Evolutionary conservation across 2,329 filamentous ascomycete species (phyloP).

Genomic region (Colletotrichum zoysiae): DNA sequence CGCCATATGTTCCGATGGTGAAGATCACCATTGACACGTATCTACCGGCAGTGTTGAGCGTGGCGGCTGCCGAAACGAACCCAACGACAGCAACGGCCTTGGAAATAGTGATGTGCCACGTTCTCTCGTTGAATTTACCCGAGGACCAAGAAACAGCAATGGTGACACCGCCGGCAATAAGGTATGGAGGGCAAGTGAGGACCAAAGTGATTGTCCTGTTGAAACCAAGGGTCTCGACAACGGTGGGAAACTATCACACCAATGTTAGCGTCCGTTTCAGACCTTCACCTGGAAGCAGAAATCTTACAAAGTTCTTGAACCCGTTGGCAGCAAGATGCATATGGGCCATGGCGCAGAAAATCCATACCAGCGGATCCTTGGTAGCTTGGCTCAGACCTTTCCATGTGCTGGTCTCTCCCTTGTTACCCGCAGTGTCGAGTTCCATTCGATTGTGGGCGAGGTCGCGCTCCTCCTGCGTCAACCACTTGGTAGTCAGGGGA

Average conservation of each 20-base stretch:
- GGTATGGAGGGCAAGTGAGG: constrained; percentile 56
- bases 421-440: constrained; percentile 46
- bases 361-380: constrained; percentile 58
- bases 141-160: constrained; percentile 48
- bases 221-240: constrained; percentile 62
- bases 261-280: neutral
- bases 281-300: rapidly evolving
- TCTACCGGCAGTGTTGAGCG: constrained; percentile 46
- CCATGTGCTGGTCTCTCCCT: constrained; percentile 44
- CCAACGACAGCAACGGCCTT: constrained; percentile 56
- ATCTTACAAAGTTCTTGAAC: constrained; percentile 55
- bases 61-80: constrained; percentile 49
- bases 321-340: constrained; percentile 62
- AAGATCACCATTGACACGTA: constrained; percentile 51
- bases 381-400: constrained; percentile 51
- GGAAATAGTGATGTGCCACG: constrained; percentile 57
- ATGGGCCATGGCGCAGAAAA: constrained; percentile 63
- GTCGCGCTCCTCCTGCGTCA: constrained; percentile 43
- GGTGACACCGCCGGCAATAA: constrained; percentile 48
- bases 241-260: constrained; percentile 51
- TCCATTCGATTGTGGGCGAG: constrained; percentile 44
- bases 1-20: constrained; percentile 46
- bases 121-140: constrained; percentile 57
- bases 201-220: constrained; percentile 61
- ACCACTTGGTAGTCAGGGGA: constrained; percentile 44